These are phyloP conservation scores for Fusarium napiforme DNA, from an alignment of 2,329 filamentous ascomycete species.

Conservation along the genomic window DNA sequence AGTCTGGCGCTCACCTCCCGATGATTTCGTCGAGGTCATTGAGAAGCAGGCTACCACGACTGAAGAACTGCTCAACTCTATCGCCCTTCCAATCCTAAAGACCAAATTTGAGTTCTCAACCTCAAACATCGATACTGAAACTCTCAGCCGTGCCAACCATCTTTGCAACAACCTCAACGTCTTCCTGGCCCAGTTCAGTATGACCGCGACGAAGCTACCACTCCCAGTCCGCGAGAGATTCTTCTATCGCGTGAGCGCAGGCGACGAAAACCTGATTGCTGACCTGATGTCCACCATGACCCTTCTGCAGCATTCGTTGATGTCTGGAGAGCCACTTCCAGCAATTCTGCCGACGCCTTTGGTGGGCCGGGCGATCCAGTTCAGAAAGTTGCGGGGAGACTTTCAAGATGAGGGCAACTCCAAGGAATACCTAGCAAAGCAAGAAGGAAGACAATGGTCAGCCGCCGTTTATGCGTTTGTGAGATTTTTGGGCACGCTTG, in stretches of 20 bases:
- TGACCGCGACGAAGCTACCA: slow-evolving; percentile 10
- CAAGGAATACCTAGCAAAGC: background rate
- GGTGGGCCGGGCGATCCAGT: slow-evolving; percentile 15
- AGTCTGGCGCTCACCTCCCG: slow-evolving; percentile 7
- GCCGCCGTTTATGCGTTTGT: slow-evolving; percentile 19
- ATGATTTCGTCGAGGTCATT: slow-evolving; percentile 4
- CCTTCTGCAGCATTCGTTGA: slow-evolving; percentile 16
- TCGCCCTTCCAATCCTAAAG: slow-evolving; percentile 8
- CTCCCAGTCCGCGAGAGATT: slow-evolving; percentile 9
- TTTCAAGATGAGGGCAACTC: slow-evolving; percentile 11
- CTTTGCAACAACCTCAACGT: slow-evolving; percentile 18
- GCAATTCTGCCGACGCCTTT: slow-evolving; percentile 13
- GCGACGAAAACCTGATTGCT: slow-evolving; percentile 6
- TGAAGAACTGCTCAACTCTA: slow-evolving; percentile 10
- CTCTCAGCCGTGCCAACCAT: slow-evolving; percentile 10
- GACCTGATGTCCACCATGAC: slow-evolving; percentile 22
- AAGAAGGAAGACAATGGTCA: slow-evolving; percentile 18
- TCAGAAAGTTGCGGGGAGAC: slow-evolving; percentile 12
- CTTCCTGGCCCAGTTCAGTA: slow-evolving; percentile 16
- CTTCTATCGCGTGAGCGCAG: slow-evolving; percentile 5
- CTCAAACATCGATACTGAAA: slow-evolving; percentile 14
- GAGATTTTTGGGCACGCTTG: slow-evolving; percentile 11
- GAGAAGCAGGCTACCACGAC: slow-evolving; percentile 13
- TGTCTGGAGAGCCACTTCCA: slow-evolving; percentile 10
- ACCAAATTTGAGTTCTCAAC: slow-evolving; percentile 25